Percentiles rank a stretch among this genome's conserved stretches.
phyloP scores from a whole-genome alignment of 2,329 filamentous ascomycete species.

The Epicoccum sorghinum region DNA sequence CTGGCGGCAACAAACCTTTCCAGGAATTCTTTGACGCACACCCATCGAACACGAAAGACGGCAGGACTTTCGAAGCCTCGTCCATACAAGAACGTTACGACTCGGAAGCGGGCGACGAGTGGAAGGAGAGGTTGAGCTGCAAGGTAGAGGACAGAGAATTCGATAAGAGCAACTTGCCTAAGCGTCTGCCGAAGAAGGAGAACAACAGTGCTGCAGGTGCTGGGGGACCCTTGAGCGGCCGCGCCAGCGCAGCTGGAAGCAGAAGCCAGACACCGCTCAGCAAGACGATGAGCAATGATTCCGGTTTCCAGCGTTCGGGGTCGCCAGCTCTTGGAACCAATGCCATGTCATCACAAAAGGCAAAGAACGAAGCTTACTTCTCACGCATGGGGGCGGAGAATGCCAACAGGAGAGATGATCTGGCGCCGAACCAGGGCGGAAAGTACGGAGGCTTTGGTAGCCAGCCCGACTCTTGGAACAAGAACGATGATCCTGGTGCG shows the following conservation, averaged over 20 bases:
- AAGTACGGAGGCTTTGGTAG: constrained; percentile 93
- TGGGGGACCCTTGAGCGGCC: constrained; percentile 38
- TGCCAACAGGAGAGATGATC: constrained; percentile 70
- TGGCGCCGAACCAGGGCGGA: constrained; percentile 89
- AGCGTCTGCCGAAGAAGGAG: constrained; percentile 46
- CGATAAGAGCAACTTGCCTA: constrained; percentile 70
- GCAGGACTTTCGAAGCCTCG: constrained; percentile 75
- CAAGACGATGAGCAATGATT: constrained; percentile 43
- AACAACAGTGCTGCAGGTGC: constrained; percentile 28
- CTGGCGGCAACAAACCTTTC: constrained; percentile 89
- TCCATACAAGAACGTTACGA: constrained; percentile 91
- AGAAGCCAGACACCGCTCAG: constrained; percentile 48
- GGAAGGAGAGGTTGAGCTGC: constrained; percentile 85
- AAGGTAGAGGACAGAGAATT: constrained; percentile 90
- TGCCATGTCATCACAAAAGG: constrained; percentile 55
- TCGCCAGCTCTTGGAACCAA: constrained; percentile 49
- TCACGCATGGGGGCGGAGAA: constrained; percentile 84
- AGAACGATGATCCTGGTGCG: constrained; percentile 48
- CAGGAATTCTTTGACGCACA: constrained; percentile 79
- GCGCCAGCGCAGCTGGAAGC: constrained; percentile 45
- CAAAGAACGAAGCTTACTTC: constrained; percentile 86
- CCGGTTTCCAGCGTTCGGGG: constrained; percentile 38
- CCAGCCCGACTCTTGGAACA: constrained; percentile 62
- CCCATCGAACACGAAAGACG: constrained; percentile 52
- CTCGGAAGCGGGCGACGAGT: constrained; percentile 89